Percentiles rank a stretch among this genome's conserved stretches.
Evolutionary conservation across 2,329 filamentous ascomycete species (phyloP).

Genomic region (Penicillium sp.): DNA sequence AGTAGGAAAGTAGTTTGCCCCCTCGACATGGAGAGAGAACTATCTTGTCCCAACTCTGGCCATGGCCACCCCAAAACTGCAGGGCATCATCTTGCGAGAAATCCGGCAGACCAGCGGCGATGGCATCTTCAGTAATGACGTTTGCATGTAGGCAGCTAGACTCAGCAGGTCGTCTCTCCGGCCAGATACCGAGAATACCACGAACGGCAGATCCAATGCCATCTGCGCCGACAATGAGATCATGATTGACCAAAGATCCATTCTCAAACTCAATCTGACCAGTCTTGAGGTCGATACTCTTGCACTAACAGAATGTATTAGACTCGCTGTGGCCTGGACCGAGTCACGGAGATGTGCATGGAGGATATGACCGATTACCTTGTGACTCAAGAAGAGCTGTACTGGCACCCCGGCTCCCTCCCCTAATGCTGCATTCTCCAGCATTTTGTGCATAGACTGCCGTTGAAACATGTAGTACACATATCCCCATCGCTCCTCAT

Average conservation of each 20-base stretch:
- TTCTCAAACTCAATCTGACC: slow-evolving; percentile 51
- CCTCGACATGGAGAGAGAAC: slow-evolving; percentile 64
- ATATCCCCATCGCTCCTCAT: slow-evolving; percentile 59
- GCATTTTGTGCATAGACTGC: slow-evolving; percentile 62
- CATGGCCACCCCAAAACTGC: slow-evolving; percentile 62
- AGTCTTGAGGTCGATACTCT: slow-evolving; percentile 48
- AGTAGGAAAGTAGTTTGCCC: slow-evolving; percentile 60
- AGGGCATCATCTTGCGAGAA: slow-evolving; percentile 56
- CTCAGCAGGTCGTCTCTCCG: slow-evolving; percentile 53
- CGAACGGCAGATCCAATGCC: slow-evolving; percentile 62
- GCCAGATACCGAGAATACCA: slow-evolving; percentile 53
- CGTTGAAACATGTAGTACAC: slow-evolving; percentile 66
- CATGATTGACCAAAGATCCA: slow-evolving; percentile 46
- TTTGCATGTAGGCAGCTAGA: slow-evolving; percentile 61
- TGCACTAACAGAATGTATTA: slow-evolving; percentile 29
- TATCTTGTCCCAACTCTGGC: slow-evolving; percentile 62
- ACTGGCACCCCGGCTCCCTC: slow-evolving; percentile 51
- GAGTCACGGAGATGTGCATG: slow-evolving; percentile 7
- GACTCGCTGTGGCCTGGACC: not conserved
- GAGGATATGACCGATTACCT: slow-evolving; percentile 25
- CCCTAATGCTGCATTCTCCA: slow-evolving; percentile 54
- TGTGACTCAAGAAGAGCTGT: slow-evolving; percentile 51
- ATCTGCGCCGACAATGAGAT: slow-evolving; percentile 59
- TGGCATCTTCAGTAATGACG: slow-evolving; percentile 54
- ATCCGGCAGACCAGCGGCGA: slow-evolving; percentile 55